These are phyloP conservation scores for Cryptococcus depauperatus DNA, from an alignment of 1,284 basidiomycete species.

Conservation along the genomic window DNA sequence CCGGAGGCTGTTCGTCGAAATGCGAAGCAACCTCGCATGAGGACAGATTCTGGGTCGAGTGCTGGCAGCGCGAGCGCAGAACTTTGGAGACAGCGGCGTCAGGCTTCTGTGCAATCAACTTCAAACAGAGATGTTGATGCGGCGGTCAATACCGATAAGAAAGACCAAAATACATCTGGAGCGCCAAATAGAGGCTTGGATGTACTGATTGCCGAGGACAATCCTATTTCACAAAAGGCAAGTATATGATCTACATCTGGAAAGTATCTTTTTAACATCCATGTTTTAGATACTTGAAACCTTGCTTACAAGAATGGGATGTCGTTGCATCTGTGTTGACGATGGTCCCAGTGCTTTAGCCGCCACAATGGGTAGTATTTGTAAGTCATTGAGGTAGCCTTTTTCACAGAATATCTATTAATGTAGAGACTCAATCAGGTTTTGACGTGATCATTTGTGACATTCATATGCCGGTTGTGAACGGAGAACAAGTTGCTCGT, in stretches of 20 bases:
- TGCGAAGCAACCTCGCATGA: constrained; percentile 76
- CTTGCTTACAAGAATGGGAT: constrained; percentile 80
- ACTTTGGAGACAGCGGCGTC: constrained; percentile 24
- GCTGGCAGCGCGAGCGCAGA: constrained; percentile 47
- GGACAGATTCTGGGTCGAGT: constrained; percentile 67
- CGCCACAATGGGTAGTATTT: constrained; percentile 91
- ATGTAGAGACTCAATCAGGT: constrained; percentile 19
- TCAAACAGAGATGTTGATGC: background rate
- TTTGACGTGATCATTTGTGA: constrained; percentile 51
- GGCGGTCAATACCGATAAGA: constrained; percentile 14
- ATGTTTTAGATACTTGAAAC: constrained; percentile 70
- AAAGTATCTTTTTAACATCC: constrained; percentile 2
- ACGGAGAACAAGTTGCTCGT: constrained; percentile 44
- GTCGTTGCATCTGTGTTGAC: constrained; percentile 84
- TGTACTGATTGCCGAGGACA: constrained; percentile 91
- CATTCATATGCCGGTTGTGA: constrained; percentile 43
- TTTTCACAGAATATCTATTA: background rate
- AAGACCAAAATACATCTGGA: constrained; percentile 1
- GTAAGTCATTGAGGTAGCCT: constrained; percentile 48
- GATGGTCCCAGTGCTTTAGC: constrained; percentile 96
- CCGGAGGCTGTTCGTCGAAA: constrained; percentile 62
- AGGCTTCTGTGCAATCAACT: constrained; percentile 14
- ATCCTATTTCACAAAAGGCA: constrained; percentile 82
- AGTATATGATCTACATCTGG: constrained; percentile 2
- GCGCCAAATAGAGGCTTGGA: constrained; percentile 57